phyloP scores from a whole-genome alignment of 345 rosid species.

The Gynandropsis gynandra region DNA sequence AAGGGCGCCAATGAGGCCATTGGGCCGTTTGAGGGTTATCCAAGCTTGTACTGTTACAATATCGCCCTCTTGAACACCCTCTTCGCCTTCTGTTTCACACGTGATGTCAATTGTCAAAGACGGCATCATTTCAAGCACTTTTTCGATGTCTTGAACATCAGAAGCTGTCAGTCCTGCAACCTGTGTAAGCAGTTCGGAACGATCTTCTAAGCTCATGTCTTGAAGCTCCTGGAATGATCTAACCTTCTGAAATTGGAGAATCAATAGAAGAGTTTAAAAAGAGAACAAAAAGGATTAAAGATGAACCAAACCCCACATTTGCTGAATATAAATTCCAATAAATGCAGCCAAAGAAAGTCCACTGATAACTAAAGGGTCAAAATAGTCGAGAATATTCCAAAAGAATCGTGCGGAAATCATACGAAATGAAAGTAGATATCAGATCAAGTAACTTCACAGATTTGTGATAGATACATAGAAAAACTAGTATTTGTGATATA shows the following conservation, averaged over 20 bases:
- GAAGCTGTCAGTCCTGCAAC: conserved; percentile 69
- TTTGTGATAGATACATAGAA: conserved; percentile 10
- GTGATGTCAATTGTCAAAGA: conserved; percentile 65
- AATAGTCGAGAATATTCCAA: not conserved
- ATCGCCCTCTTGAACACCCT: conserved; percentile 95
- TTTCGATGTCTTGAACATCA: conserved; percentile 69
- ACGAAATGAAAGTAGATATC: conserved; percentile 9
- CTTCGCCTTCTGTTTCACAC: conserved; percentile 98
- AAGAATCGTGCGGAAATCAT: not conserved
- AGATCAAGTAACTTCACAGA: conserved; percentile 5
- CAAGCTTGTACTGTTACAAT: conserved; percentile 80
- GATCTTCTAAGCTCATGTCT: conserved; percentile 63
- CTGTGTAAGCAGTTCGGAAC: conserved; percentile 68
- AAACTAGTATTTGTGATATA: no score
- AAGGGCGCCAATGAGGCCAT: conserved; percentile 75
- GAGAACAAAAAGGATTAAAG: not conserved
- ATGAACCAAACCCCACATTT: conserved; percentile 3
- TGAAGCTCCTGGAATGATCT: conserved; percentile 76
- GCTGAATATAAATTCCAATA: conserved; percentile 6
- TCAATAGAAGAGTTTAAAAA: conserved; percentile 1
- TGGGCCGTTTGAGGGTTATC: conserved; percentile 69
- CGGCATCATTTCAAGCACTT: conserved; percentile 90
- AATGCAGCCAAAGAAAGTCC: conserved; percentile 7
- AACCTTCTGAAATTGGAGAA: conserved; percentile 61
- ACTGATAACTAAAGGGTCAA: conserved; percentile 10